Evolutionary conservation across 345 rosid genomes (phyloP), one percentile per base, ranked within the genome.

Genomic region (Hypericum perforatum): DNA sequence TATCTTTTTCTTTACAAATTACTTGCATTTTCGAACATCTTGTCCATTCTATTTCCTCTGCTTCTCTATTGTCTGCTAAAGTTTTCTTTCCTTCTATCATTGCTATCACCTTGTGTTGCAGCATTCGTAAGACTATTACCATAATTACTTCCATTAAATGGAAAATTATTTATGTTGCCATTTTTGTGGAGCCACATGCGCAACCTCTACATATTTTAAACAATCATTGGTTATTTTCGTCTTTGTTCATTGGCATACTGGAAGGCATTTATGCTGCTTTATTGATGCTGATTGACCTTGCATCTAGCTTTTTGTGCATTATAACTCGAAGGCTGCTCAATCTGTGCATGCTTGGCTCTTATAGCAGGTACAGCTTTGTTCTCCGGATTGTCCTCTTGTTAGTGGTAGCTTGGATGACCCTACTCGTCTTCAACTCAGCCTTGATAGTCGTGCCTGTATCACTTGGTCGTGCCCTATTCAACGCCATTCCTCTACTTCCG

Each of bases 381-480:
- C 65, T 85, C 52, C 83, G 97, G 46, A 80, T 86, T 48, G 77
- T 89, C 55, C 84, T 89, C 53, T 72, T 94, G 65, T 75, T 94
- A 69, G 79, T 89, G 74, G 80, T 81, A 44, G 99, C 97, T 39
- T 94, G 97, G 99, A 82, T 94, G 81, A 86, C 99, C 16, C 78
- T 94, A 43, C 95, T 94, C 57, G 52, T 94, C 73, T 82, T 89
- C 76, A 86, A 89, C 76, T 89, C 99, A 3, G 84, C 91, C 48
- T 62, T 94, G 78, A 75, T 89, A 67, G 82, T 86, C 45, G 80
- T 94, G 9, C 97, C 99, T 16, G 78, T 94, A 59, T 82, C 95
- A n/a, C 83, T 94, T 54, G 99, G 99, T 32, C 95, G 95, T 59
- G 78, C 82, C 52, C 78, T 94, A 62, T 94, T 94, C 76, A 86